phyloP scores from a whole-genome alignment of 371 early-diverging fungal genomes.

The Apophysomyces elegans region DNA sequence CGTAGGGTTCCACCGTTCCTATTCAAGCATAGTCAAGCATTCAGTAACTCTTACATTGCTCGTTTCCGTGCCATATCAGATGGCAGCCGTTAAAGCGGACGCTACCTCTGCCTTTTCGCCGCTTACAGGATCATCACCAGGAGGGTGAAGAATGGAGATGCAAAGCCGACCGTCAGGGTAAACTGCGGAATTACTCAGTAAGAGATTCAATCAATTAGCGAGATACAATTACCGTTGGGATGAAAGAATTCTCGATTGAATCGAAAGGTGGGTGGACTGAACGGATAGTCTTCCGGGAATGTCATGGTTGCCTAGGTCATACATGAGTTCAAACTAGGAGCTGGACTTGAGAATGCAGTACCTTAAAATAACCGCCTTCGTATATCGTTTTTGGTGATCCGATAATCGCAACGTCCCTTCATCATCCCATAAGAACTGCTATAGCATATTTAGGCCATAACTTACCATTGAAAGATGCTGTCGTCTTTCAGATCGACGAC shows the following conservation, averaged over 20 bases:
- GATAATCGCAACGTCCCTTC: conserved; percentile 82
- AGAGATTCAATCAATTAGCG: not conserved
- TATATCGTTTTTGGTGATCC: conserved; percentile 86
- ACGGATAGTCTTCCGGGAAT: conserved; percentile 61
- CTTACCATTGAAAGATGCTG: conserved; percentile 66
- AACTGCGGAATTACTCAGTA: conserved; percentile 28
- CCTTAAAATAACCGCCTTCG: conserved; percentile 92
- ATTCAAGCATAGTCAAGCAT: conserved; percentile 5
- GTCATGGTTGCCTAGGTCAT: conserved; percentile 53
- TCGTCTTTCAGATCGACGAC: conserved; percentile 70
- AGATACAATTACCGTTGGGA: conserved; percentile 63
- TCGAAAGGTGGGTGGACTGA: conserved; percentile 79
- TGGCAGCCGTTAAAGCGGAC: conserved; percentile 6
- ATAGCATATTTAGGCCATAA: not conserved
- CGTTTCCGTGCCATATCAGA: conserved; percentile 10
- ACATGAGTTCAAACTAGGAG: not conserved
- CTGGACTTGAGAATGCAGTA: conserved; percentile 25
- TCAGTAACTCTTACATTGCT: conserved; percentile 6
- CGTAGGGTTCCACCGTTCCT: conserved; percentile 94
- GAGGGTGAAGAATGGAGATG: conserved; percentile 83
- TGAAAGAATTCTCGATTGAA: conserved; percentile 82
- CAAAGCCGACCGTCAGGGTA: conserved; percentile 85
- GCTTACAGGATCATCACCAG: conserved; percentile 81
- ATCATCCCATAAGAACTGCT: not conserved
- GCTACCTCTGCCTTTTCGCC: conserved; percentile 81